Percentiles rank a stretch among this genome's conserved stretches.
Conservation (phyloP, 352 stramenopile genomes). For the Phytophthora lateralis region DNA sequence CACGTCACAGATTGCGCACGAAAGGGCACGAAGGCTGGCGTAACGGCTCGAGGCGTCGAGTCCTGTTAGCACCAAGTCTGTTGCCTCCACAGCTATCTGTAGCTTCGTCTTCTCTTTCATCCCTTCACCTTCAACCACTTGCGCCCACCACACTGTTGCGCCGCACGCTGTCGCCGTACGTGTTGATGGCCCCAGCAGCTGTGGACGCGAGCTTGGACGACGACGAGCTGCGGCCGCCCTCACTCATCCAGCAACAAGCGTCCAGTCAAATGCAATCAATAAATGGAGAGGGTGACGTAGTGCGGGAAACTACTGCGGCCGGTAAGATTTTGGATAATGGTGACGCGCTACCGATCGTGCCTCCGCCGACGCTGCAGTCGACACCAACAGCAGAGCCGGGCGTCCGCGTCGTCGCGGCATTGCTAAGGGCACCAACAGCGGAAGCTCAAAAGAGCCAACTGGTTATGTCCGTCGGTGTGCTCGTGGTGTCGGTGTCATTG, state of each 20-base stretch:
- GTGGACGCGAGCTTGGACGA: conserved; percentile 21
- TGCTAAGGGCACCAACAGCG: conserved; percentile 26
- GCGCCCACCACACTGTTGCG: conserved; percentile 23
- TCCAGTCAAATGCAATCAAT: background rate
- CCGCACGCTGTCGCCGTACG: conserved; percentile 29
- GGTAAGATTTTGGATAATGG: background rate
- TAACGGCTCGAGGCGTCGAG: background rate
- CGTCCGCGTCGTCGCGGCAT: conserved; percentile 21
- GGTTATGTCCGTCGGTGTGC: conserved; percentile 41
- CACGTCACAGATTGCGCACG: conserved; percentile 14
- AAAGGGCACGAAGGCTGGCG: conserved; percentile 7
- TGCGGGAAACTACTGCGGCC: background rate
- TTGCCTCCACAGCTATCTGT: background rate
- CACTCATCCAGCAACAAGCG: conserved; percentile 11
- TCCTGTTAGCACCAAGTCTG: background rate
- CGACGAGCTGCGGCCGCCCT: conserved; percentile 28
- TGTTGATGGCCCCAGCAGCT: conserved; percentile 26
- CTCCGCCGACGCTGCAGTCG: conserved; percentile 8
- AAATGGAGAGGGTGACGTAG: background rate
- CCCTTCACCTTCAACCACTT: background rate
- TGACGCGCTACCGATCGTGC: conserved; percentile 1
- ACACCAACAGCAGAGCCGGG: conserved; percentile 16
- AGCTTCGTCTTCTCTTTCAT: conserved; percentile 1
- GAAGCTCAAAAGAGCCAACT: conserved; percentile 42
- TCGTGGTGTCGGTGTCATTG: conserved; percentile 54